These are phyloP conservation scores for Chaetomiaceae sp. DNA, from an alignment of 2,329 filamentous ascomycete species.

Conservation along the genomic window DNA sequence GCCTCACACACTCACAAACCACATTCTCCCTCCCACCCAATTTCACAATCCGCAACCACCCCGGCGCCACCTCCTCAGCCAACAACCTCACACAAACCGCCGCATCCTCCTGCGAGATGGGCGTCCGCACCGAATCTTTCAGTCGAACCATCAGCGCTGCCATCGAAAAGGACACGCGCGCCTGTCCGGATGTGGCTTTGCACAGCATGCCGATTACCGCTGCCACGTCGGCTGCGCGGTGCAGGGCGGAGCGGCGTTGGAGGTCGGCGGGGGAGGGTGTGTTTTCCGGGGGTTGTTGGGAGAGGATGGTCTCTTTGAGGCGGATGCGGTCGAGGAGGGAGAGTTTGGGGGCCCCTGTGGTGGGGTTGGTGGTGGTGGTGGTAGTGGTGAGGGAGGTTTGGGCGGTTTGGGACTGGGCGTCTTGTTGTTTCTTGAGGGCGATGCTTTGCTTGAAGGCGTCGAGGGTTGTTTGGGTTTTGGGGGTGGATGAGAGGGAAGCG, in stretches of 20 bases:
- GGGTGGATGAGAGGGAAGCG: slow-evolving; percentile 30
- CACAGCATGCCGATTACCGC: slow-evolving; percentile 64
- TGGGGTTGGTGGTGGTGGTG: slow-evolving; percentile 2
- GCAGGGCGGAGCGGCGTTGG: slow-evolving; percentile 59
- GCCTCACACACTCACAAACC: slow-evolving; percentile 44
- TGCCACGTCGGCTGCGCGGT: slow-evolving; percentile 64
- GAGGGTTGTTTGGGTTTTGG: slow-evolving; percentile 55
- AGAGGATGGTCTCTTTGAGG: slow-evolving; percentile 58
- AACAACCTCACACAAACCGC: slow-evolving; percentile 47
- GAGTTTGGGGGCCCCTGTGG: slow-evolving; percentile 44
- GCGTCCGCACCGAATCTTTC: slow-evolving; percentile 59
- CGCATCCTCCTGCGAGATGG: slow-evolving; percentile 51
- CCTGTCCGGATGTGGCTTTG: slow-evolving; percentile 49
- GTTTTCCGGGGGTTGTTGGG: slow-evolving; percentile 35
- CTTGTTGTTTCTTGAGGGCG: slow-evolving; percentile 42
- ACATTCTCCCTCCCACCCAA: slow-evolving; percentile 54
- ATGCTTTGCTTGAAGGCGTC: slow-evolving; percentile 62
- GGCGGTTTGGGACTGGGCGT: slow-evolving; percentile 29
- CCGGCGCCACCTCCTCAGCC: slow-evolving; percentile 51
- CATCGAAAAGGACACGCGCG: slow-evolving; percentile 62
- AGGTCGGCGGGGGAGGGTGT: slow-evolving; percentile 51
- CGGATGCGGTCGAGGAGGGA: slow-evolving; percentile 73
- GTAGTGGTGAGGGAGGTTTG: slow-evolving; percentile 11
- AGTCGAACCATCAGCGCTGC: slow-evolving; percentile 59
- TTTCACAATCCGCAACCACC: slow-evolving; percentile 51